phyloP scores from a whole-genome alignment of 352 stramenopile genomes.

The Globisporangium polare region DNA sequence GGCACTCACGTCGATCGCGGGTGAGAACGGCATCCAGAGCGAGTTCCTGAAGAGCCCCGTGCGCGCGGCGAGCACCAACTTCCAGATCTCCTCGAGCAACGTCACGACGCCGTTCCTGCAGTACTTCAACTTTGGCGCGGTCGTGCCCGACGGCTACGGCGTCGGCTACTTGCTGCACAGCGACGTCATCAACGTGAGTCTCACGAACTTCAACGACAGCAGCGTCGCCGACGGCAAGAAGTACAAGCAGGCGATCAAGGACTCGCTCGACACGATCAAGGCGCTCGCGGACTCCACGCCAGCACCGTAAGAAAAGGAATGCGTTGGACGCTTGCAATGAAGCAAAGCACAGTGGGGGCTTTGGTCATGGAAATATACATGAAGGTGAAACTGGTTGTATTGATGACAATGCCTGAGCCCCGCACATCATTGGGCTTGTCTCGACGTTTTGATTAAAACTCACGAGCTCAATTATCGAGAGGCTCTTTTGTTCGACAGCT shows the following conservation, averaged over 20 bases:
- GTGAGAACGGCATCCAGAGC: slow-evolving; percentile 46
- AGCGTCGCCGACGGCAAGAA: slow-evolving; percentile 58
- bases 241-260: slow-evolving; percentile 61
- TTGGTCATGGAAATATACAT: not conserved
- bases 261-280: slow-evolving; percentile 79
- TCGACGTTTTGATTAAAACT: too few relatives aligned
- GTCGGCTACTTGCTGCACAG: slow-evolving; percentile 88
- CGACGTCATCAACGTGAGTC: slow-evolving; percentile 76
- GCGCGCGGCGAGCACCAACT: slow-evolving; percentile 78
- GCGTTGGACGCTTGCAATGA: not conserved
- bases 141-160: slow-evolving; percentile 86
- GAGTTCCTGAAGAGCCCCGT: slow-evolving; percentile 81
- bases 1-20: slow-evolving; percentile 76
- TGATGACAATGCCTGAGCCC: too few relatives aligned
- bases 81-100: slow-evolving; percentile 90
- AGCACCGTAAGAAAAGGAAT: slow-evolving; percentile 13
- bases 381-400: not conserved
- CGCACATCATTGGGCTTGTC: too few relatives aligned
- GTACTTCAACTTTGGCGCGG: slow-evolving; percentile 89
- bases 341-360: not conserved
- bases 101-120: slow-evolving; percentile 86
- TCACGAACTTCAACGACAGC: slow-evolving; percentile 87
- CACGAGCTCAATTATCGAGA: too few relatives aligned
- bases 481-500: too few relatives aligned
- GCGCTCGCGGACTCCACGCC: slow-evolving; percentile 50